These are phyloP conservation scores for Gracilaria gracilis DNA, from an alignment of 23 red algal genomes.

Conservation along the genomic window DNA sequence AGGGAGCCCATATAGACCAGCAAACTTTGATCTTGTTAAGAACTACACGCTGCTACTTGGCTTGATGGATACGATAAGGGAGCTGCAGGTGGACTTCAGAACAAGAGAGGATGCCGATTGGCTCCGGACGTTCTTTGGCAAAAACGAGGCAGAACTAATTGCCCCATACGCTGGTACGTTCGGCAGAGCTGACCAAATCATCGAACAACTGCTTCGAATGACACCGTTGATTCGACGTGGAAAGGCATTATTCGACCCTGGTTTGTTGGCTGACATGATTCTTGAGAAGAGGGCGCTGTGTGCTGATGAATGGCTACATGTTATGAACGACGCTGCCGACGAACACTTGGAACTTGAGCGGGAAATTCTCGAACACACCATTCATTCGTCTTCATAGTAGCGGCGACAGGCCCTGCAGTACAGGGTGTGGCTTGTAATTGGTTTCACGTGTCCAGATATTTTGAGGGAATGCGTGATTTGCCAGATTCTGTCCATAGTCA, in stretches of 20 bases:
- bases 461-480: background rate
- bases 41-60: constrained; percentile 62
- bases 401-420: no score
- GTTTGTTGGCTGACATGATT: constrained; percentile 28
- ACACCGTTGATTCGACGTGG: constrained; percentile 18
- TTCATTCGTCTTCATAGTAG: constrained; percentile 17
- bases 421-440: background rate
- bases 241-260: constrained; percentile 58
- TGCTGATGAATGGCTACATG: constrained; percentile 54
- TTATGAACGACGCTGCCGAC: constrained; percentile 31
- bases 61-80: constrained; percentile 20
- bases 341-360: constrained; percentile 45
- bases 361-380: constrained; percentile 41
- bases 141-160: constrained; percentile 22
- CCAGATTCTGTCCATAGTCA: background rate
- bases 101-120: constrained; percentile 46
- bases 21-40: constrained; percentile 69
- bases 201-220: constrained; percentile 43
- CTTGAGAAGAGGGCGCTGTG: constrained; percentile 39
- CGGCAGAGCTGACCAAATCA: constrained; percentile 48
- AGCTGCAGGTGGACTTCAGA: background rate
- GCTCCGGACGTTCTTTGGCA: constrained; percentile 21
- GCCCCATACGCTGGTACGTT: constrained; percentile 32
- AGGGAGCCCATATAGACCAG: constrained; percentile 50
- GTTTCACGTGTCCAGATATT: constrained; percentile 2